Evolutionary conservation across 768 basidiomycete genomes (phyloP).

Genomic region (Atractiella rhizophila): DNA sequence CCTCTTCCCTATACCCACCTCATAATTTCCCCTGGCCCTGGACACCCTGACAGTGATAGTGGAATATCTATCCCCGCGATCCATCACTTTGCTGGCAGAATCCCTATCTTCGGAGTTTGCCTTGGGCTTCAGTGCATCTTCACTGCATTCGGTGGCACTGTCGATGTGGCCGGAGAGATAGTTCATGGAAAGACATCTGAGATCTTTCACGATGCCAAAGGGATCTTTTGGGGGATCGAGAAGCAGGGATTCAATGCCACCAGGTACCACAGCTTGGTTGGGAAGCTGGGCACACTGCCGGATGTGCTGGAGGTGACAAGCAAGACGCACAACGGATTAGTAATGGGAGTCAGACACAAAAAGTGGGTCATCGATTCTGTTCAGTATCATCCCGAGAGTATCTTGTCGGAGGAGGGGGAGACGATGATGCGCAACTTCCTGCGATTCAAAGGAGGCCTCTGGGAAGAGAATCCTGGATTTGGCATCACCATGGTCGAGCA

Average conservation of each 20-base stretch:
- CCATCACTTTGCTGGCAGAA: constrained; percentile 63
- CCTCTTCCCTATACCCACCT: constrained; percentile 38
- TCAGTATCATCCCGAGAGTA: constrained; percentile 95
- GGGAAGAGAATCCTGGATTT: constrained; percentile 60
- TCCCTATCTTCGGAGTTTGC: constrained; percentile 86
- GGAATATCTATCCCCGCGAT: constrained; percentile 79
- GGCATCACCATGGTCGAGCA: constrained; percentile 32
- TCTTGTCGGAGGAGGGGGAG: constrained; percentile 69
- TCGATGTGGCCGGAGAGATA: constrained; percentile 89
- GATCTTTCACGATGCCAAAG: constrained; percentile 60
- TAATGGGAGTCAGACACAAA: constrained; percentile 91
- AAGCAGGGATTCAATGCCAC: constrained; percentile 67
- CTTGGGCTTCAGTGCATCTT: constrained; percentile 96
- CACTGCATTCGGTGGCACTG: constrained; percentile 68
- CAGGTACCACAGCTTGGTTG: constrained; percentile 87
- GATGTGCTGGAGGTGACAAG: constrained; percentile 55
- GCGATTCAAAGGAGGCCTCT: constrained; percentile 56
- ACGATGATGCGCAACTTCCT: constrained; percentile 73
- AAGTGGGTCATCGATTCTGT: constrained; percentile 67
- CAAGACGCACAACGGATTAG: constrained; percentile 69
- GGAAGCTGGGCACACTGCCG: constrained; percentile 49
- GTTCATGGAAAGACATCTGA: constrained; percentile 84
- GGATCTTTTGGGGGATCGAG: constrained; percentile 61
- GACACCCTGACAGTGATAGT: constrained; percentile 76
- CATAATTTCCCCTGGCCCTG: constrained; percentile 88